These are phyloP conservation scores for Saccharomycopsis sp. DNA, from an alignment of 805 yeast species.

Conservation along the genomic window DNA sequence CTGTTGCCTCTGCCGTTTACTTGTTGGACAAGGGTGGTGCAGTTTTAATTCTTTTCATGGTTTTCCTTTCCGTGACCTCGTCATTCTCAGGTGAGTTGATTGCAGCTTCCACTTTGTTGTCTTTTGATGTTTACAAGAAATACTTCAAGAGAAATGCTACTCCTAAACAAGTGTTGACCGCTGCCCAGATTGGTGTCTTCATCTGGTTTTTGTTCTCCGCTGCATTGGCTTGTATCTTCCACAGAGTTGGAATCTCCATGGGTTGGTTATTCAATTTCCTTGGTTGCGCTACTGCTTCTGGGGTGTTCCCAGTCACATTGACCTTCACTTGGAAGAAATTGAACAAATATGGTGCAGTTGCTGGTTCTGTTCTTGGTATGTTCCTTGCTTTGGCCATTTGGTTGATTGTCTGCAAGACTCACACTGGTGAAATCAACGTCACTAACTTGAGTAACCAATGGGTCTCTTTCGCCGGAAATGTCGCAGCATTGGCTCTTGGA, in stretches of 20 bases:
- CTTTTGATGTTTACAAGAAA: constrained; percentile 41
- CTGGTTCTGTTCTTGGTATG: constrained; percentile 35
- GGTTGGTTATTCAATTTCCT: constrained; percentile 36
- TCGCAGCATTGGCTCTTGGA: constrained; percentile 33
- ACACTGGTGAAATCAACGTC: constrained; percentile 33
- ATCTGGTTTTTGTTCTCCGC: constrained; percentile 34
- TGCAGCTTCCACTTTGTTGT: constrained; percentile 36
- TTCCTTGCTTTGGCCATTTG: constrained; percentile 32
- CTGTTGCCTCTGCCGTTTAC: constrained; percentile 36
- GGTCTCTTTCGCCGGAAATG: constrained; percentile 39
- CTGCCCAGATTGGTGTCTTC: constrained; percentile 38
- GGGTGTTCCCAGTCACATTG: constrained; percentile 34
- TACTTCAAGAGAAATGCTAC: constrained; percentile 38
- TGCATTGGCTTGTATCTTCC: constrained; percentile 34
- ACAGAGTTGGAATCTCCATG: constrained; percentile 31
- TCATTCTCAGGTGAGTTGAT: constrained; percentile 37
- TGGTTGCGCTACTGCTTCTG: constrained; percentile 38
- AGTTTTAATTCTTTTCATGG: constrained; percentile 35
- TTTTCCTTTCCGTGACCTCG: constrained; percentile 37
- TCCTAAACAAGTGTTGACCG: constrained; percentile 35
- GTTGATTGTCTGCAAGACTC: constrained; percentile 33
- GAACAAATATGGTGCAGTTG: constrained; percentile 33
- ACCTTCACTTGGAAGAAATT: constrained; percentile 35
- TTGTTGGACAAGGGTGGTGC: constrained; percentile 40
- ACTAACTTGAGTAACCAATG: constrained; percentile 30